A percentile compares a stretch with the other conserved stretches of the same genome.
These are phyloP conservation scores for Exophiala aquamarina DNA, from an alignment of 2,329 filamentous ascomycete species.

Conservation along the genomic window DNA sequence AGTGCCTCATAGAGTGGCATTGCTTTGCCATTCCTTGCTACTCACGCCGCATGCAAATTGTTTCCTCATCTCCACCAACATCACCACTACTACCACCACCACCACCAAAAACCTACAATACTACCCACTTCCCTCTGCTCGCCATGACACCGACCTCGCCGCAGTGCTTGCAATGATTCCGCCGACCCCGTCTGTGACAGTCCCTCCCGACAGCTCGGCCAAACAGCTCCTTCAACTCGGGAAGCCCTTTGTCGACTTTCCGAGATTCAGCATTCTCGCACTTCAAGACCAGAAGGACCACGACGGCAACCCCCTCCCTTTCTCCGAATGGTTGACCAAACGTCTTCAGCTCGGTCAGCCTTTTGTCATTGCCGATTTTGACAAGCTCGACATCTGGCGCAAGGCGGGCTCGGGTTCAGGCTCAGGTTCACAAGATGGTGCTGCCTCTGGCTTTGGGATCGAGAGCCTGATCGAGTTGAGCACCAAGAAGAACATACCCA, in stretches of 20 bases:
- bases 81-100: background rate
- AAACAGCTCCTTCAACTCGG: constrained; percentile 30
- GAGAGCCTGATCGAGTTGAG: constrained; percentile 34
- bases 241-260: constrained; percentile 33
- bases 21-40: too few relatives aligned
- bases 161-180: constrained; percentile 22
- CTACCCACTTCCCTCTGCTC: background rate
- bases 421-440: constrained; percentile 7
- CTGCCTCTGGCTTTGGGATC: constrained; percentile 30
- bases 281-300: constrained; percentile 26
- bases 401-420: constrained; percentile 9
- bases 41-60: too few relatives aligned
- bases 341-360: constrained; percentile 34
- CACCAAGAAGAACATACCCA: constrained; percentile 36
- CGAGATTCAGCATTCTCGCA: constrained; percentile 32
- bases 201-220: constrained; percentile 26
- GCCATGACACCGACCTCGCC: constrained; percentile 8
- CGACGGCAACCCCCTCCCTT: constrained; percentile 24
- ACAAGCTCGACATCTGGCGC: constrained; percentile 33
- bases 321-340: constrained; percentile 32
- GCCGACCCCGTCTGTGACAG: constrained; percentile 26
- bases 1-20: too few relatives aligned
- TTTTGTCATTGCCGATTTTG: constrained; percentile 37
- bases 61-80: too few relatives aligned
- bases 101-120: background rate